A percentile compares a stretch with the other conserved stretches of the same genome.
phyloP scores from a whole-genome alignment of 140 eudicot genomes.

The Ambrosia hybrid region DNA sequence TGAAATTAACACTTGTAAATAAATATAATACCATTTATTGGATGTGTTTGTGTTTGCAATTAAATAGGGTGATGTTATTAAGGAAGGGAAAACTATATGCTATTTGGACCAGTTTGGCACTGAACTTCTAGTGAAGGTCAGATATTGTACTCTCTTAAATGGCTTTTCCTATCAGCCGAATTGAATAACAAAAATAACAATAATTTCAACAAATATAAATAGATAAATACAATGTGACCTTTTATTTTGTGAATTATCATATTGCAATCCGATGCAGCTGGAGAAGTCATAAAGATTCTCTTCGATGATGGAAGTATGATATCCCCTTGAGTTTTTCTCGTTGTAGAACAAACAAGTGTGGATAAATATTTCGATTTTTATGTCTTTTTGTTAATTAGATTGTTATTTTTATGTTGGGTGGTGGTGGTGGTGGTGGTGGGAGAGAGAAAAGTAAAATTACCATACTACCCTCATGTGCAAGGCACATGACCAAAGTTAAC shows the following conservation, averaged over 20 bases:
- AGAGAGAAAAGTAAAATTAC: too few species aligned
- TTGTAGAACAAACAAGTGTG: background rate
- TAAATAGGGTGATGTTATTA: slow-evolving; percentile 64
- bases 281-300: slow-evolving; percentile 81
- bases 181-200: background rate
- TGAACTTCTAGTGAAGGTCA: slow-evolving; percentile 71
- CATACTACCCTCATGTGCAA: too few species aligned
- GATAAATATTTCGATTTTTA: background rate
- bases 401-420: background rate
- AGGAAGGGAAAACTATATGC: slow-evolving; percentile 82
- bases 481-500: too few species aligned
- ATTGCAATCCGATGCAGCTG: slow-evolving; percentile 77
- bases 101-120: slow-evolving; percentile 78
- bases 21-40: background rate
- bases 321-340: background rate
- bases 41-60: slow-evolving; percentile 15
- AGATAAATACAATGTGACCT: background rate
- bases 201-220: background rate
- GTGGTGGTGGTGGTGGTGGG: too few species aligned
- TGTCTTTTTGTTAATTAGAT: background rate
- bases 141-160: background rate
- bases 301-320: slow-evolving; percentile 73
- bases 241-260: slow-evolving; percentile 1
- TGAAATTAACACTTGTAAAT: too few species aligned
- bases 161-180: background rate